Evolutionary conservation across 768 basidiomycete genomes (phyloP).

Genomic region (Mycena albidolilacea): DNA sequence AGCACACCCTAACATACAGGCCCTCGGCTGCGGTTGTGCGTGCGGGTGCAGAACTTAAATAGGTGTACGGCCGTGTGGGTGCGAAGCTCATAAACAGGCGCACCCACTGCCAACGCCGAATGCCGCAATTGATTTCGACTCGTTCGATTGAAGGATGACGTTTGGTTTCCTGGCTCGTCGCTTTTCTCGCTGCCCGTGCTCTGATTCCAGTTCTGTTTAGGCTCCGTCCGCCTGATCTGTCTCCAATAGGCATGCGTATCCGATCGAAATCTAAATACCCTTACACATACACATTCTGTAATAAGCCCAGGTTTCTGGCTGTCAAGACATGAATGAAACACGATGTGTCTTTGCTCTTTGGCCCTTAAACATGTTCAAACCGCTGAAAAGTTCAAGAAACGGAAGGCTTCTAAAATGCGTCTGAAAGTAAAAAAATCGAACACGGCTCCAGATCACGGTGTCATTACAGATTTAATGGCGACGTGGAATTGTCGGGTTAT

Average conservation of each 20-base stretch:
- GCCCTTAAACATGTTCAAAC: too few relatives aligned
- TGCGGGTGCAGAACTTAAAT: neutral
- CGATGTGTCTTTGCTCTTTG: too few relatives aligned
- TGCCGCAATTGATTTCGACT: constrained; percentile 4
- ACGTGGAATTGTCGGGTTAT: too few relatives aligned
- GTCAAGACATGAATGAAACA: too few relatives aligned
- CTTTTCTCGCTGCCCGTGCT: neutral
- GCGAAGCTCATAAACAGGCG: neutral
- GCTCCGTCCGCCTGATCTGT: constrained; percentile 3
- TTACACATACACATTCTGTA: too few relatives aligned
- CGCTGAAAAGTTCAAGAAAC: too few relatives aligned
- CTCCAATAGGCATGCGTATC: constrained; percentile 10
- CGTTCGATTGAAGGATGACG: constrained; percentile 8
- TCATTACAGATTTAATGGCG: too few relatives aligned
- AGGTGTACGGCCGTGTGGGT: too few relatives aligned
- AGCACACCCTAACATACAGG: neutral
- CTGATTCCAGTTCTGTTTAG: constrained; percentile 3
- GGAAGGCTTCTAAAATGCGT: too few relatives aligned
- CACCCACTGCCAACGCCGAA: neutral
- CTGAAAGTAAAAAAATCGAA: too few relatives aligned
- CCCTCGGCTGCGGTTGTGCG: neutral
- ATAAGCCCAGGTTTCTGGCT: too few relatives aligned
- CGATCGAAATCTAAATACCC: neutral
- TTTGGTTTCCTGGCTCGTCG: neutral
- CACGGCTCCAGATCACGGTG: too few relatives aligned